Evolutionary conservation across 129 eudicot species (phyloP).

Genomic region (Escallonia rubra): DNA sequence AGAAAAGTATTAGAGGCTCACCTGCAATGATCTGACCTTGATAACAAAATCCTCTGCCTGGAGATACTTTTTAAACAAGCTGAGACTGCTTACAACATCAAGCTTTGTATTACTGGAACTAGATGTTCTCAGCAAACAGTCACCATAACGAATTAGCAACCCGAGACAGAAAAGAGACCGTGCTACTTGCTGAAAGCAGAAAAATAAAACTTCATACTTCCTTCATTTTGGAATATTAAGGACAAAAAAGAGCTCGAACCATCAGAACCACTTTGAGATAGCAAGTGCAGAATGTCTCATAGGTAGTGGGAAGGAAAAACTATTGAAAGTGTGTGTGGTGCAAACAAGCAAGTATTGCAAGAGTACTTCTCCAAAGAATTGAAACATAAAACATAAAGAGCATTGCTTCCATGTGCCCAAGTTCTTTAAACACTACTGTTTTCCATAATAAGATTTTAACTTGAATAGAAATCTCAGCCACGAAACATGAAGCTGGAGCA

Average conservation of each 20-base stretch:
- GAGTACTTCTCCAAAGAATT: no score
- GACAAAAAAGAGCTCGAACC: not conserved
- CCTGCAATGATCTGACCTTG: constrained; percentile 90
- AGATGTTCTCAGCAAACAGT: constrained; percentile 48
- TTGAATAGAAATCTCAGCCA: no score
- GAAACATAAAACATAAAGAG: no score
- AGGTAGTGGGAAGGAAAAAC: no score
- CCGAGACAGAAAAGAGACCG: constrained; percentile 98
- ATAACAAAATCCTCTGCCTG: constrained; percentile 77
- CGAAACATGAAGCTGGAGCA: no score
- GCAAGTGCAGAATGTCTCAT: not conserved
- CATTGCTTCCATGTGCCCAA: no score
- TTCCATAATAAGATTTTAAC: no score
- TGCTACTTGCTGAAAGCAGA: constrained; percentile 72
- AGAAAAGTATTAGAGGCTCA: constrained; percentile 16
- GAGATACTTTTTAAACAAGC: constrained; percentile 78
- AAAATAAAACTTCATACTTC: not conserved
- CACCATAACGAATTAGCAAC: constrained; percentile 88
- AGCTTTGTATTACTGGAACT: constrained; percentile 34
- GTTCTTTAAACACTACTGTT: no score
- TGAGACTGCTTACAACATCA: constrained; percentile 51
- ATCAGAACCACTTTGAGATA: constrained; percentile 3
- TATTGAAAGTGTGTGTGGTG: no score
- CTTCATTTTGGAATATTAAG: not conserved
- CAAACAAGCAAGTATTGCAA: no score